A percentile compares a stretch with the other conserved stretches of the same genome.
Evolutionary conservation across 202 grass and related monocot species (phyloP).

Genomic region (Miscanthus sacchariflorus): DNA sequence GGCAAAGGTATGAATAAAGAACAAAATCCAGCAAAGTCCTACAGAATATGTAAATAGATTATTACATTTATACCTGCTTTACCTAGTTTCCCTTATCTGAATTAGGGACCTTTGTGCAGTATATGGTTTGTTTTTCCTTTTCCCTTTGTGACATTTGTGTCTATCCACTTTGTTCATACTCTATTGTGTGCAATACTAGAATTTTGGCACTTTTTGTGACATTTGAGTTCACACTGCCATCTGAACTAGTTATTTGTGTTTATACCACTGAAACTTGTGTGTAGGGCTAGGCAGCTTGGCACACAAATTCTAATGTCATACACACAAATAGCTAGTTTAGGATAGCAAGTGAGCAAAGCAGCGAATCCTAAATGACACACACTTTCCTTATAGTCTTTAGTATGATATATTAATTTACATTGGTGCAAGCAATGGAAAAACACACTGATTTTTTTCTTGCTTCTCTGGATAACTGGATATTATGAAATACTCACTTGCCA

Average conservation of each 20-base stretch:
- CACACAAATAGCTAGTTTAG: neutral
- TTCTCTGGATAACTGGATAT: no score
- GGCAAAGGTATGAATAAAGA: constrained; percentile 41
- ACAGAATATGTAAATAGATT: constrained; percentile 10
- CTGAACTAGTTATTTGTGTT: neutral
- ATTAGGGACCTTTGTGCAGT: neutral
- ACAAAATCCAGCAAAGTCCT: neutral
- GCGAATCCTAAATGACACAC: neutral
- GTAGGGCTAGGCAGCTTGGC: neutral
- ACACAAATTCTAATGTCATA: neutral
- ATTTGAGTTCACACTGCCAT: neutral
- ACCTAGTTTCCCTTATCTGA: neutral
- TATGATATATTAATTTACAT: no score
- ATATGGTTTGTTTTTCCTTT: neutral
- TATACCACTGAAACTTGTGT: neutral
- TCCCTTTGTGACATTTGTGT: neutral
- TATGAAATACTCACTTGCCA: constrained; percentile 39
- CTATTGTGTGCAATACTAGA: neutral
- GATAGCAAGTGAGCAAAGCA: neutral
- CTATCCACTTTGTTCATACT: neutral
- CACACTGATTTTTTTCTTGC: no score
- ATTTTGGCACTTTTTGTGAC: neutral
- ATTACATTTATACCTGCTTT: neutral
- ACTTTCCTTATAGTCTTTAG: neutral
- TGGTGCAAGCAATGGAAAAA: no score